Percentiles rank a stretch among this genome's conserved stretches.
These are phyloP conservation scores for Paecilomyces variotii DNA, from an alignment of 2,329 filamentous ascomycete genomes.

Conservation along the genomic window DNA sequence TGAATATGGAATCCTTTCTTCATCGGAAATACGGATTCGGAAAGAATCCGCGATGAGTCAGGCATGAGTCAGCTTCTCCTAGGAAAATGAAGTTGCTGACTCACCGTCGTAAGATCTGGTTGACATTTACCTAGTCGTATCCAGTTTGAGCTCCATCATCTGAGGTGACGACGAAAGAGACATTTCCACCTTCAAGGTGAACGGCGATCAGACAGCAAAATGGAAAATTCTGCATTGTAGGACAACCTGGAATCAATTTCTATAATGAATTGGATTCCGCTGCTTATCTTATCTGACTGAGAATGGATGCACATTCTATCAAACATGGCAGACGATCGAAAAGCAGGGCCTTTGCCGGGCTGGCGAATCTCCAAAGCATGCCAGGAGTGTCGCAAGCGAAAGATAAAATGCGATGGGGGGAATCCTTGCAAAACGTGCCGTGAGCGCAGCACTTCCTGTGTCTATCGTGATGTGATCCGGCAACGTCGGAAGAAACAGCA, in stretches of 20 bases:
- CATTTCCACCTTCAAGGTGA: background rate
- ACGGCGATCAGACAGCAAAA: background rate
- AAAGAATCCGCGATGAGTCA: background rate
- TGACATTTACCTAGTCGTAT: background rate
- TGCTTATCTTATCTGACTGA: background rate
- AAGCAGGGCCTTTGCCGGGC: conserved; percentile 11
- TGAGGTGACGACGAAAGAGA: background rate
- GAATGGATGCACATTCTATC: background rate
- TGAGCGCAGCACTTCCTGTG: conserved; percentile 21
- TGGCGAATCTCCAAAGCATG: conserved; percentile 33
- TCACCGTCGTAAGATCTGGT: background rate
- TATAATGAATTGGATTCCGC: background rate
- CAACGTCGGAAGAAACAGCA: conserved; percentile 26
- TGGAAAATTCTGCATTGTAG: background rate
- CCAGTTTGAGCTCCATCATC: background rate
- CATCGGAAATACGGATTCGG: background rate
- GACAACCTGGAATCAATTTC: background rate
- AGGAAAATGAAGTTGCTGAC: background rate
- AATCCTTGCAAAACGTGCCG: conserved; percentile 35
- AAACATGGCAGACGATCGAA: conserved; percentile 17
- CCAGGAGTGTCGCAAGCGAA: conserved; percentile 34
- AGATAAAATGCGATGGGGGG: conserved; percentile 33
- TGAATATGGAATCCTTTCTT: no score
- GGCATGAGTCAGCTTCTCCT: background rate
- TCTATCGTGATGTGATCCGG: conserved; percentile 30